Evolutionary conservation across 2,329 filamentous ascomycete genomes (phyloP), one percentile per base, ranked within the genome.

Genomic region (Talaromyces sp.): DNA sequence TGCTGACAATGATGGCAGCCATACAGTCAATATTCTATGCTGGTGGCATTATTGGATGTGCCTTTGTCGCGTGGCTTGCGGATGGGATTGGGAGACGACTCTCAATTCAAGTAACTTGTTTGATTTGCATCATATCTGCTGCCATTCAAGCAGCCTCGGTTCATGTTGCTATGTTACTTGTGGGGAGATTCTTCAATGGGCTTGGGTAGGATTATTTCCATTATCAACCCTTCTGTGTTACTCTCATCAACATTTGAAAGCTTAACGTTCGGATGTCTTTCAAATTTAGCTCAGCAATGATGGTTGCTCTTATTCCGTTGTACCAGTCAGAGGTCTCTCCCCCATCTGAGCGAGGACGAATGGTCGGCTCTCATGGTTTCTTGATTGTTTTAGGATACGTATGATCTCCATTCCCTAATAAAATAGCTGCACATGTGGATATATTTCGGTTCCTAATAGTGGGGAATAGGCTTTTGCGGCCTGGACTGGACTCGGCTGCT

Each of bases 41-140:
- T 2, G 43, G 36, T 1, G 43, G 49, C 7, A 29, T 42, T 14
- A 45, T 47, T 14, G 36, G 43, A 17, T 29, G 20, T 27, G 16
- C n/a, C 1, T 14, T 47, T 4, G 8, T 35, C 13, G 19, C 16
- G 10, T 47, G 8, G 13, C 16, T 47, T 19, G 24, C 22, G 2
- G 3, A 51, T 29, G 5, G n/a, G 13, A 0, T 42, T 4, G 19
- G 36, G n/a, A n/a, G 36, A 10, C 20, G 16, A 14, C 1, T 2
- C n/a, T 32, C 49, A 3, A 42, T 51, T 51, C 36, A 63, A 13
- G 51, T 55, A 7, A 60, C 55, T 1, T 57, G 54, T 9, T 13
- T 55, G 7, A 16, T 64, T n/a, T 55, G 5, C 5, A 4, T 27
- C 5, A 9, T 9, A 4, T 4, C 24, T 5, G 9, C 24, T 50